These are phyloP conservation scores for Cystobasidium onofrii DNA, from an alignment of 768 basidiomycete species.

Conservation along the genomic window DNA sequence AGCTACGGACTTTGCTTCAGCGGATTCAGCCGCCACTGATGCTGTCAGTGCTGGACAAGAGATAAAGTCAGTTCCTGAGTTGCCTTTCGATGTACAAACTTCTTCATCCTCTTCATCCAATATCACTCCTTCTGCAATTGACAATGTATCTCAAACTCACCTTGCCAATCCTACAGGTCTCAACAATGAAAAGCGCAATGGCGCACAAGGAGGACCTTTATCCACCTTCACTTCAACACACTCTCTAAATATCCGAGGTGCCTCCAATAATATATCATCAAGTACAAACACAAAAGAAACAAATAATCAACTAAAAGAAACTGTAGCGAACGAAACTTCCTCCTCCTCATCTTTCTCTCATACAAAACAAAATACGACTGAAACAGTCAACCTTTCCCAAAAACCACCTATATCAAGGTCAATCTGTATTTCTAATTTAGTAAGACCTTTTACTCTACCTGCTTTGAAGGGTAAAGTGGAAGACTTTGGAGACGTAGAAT, in stretches of 20 bases:
- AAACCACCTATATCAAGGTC: constrained; percentile 23
- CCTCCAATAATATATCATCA: not conserved
- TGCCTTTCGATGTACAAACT: not conserved
- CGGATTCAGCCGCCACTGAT: not conserved
- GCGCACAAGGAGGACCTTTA: not conserved
- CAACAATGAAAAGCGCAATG: not conserved
- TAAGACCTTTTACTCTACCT: constrained; percentile 31
- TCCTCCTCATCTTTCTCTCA: not conserved
- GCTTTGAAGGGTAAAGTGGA: constrained; percentile 26
- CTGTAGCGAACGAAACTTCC: not conserved
- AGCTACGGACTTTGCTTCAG: not conserved
- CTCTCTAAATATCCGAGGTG: not conserved
- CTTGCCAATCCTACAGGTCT: not conserved
- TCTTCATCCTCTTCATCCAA: not conserved
- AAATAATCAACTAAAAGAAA: not conserved
- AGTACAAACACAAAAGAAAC: not conserved
- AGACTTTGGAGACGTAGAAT: constrained; percentile 6
- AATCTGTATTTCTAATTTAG: constrained; percentile 32
- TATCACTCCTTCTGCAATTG: not conserved
- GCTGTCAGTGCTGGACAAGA: not conserved
- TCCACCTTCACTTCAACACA: not conserved
- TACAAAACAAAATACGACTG: not conserved
- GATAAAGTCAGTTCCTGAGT: not conserved
- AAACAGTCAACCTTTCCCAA: not conserved
- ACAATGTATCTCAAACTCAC: not conserved